Conservation (phyloP, 305 asterid species). For the Fraxinus dipetala region DNA sequence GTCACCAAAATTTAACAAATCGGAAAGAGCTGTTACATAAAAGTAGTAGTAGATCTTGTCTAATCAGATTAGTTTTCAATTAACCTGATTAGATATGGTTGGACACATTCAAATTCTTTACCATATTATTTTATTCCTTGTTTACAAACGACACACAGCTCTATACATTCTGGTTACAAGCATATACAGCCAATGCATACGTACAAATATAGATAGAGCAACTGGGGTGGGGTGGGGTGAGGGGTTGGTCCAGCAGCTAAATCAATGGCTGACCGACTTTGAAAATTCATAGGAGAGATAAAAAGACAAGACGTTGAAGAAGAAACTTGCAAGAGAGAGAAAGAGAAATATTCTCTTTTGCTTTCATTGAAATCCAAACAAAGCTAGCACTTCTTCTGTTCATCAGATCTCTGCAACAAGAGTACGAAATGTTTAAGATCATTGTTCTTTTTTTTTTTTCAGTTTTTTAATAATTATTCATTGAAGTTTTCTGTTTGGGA, state of each 20-base stretch:
- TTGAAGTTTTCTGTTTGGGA: background rate
- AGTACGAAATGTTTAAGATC: conserved; percentile 17
- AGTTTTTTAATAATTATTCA: background rate
- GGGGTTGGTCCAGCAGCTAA: conserved; percentile 42
- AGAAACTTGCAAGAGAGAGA: conserved; percentile 12
- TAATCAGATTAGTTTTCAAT: background rate
- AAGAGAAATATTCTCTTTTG: conserved; percentile 48
- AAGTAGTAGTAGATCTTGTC: background rate
- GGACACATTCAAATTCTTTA: background rate
- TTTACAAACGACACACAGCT: conserved; percentile 65
- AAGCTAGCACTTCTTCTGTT: conserved; percentile 23
- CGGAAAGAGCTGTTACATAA: background rate
- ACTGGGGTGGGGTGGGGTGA: background rate
- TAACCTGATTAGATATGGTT: background rate
- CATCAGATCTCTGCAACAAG: conserved; percentile 28
- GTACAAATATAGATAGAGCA: conserved; percentile 27
- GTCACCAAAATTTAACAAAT: background rate
- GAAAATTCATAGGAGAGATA: conserved; percentile 35
- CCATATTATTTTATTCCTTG: background rate
- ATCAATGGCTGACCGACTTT: conserved; percentile 78
- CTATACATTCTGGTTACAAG: conserved; percentile 77
- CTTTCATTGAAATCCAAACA: conserved; percentile 51
- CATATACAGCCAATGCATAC: conserved; percentile 79
- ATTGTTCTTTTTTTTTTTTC: conserved; percentile 19
- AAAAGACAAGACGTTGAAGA: conserved; percentile 11